A percentile compares a stretch with the other conserved stretches of the same genome.
phyloP scores from a whole-genome alignment of 352 stramenopile genomes.

The Globisporangium carolinianum region DNA sequence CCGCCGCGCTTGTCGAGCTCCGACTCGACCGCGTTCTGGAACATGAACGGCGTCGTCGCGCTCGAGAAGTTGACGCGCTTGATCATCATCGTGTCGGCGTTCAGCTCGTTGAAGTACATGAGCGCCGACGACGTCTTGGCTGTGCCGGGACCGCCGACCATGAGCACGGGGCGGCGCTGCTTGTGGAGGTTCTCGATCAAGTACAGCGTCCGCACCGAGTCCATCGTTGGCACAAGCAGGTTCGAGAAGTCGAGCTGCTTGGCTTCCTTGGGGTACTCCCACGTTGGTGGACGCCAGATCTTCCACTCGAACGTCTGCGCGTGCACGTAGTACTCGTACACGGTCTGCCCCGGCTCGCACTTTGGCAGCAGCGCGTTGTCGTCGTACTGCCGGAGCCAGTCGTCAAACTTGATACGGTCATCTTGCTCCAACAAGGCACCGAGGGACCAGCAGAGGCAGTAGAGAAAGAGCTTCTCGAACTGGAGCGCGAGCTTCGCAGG shows the following conservation, averaged over 20 bases:
- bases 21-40: slow-evolving; percentile 96
- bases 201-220: slow-evolving; percentile 95
- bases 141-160: slow-evolving; percentile 96
- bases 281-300: slow-evolving; percentile 92
- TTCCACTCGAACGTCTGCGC: slow-evolving; percentile 92
- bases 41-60: slow-evolving; percentile 97
- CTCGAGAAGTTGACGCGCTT: slow-evolving; percentile 98
- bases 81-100: slow-evolving; percentile 92
- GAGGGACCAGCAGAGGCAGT: slow-evolving; percentile 95
- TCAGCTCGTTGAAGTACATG: slow-evolving; percentile 97
- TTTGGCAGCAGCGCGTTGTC: slow-evolving; percentile 89
- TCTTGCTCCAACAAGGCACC: slow-evolving; percentile 95
- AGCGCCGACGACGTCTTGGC: slow-evolving; percentile 97
- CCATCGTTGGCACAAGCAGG: slow-evolving; percentile 97
- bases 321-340: slow-evolving; percentile 94
- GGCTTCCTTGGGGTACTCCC: slow-evolving; percentile 92
- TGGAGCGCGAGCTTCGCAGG: slow-evolving; percentile 62
- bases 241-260: slow-evolving; percentile 97
- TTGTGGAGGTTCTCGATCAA: slow-evolving; percentile 90
- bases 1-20: slow-evolving; percentile 97
- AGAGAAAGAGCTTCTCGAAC: slow-evolving; percentile 95
- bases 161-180: slow-evolving; percentile 91
- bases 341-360: slow-evolving; percentile 80
- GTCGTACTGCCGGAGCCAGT: slow-evolving; percentile 92
- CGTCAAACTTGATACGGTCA: slow-evolving; percentile 94